Evolutionary conservation across 2,329 filamentous ascomycete species (phyloP).

Genomic region (Venturia aucupariae): DNA sequence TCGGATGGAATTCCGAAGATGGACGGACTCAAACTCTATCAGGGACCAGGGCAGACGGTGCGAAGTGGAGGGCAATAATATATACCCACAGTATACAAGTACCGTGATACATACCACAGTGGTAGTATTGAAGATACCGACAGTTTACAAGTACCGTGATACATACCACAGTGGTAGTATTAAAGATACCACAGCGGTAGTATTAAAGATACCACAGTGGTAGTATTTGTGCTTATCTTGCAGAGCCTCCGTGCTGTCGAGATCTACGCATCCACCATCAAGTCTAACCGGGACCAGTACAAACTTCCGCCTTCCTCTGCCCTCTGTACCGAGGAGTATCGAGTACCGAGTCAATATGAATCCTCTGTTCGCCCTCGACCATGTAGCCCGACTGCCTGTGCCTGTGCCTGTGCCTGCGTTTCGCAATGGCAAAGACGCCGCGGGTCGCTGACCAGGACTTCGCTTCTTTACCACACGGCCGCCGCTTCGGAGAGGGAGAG

Average conservation of each 20-base stretch:
- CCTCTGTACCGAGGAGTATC: too few species aligned
- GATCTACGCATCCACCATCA: background rate
- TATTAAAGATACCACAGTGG: too few species aligned
- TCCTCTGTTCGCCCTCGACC: too few species aligned
- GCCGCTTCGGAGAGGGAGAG: background rate
- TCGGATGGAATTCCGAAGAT: background rate
- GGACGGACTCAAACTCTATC: background rate
- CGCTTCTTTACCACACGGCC: background rate
- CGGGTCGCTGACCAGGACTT: background rate
- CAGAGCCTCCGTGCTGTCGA: background rate
- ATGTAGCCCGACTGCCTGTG: background rate
- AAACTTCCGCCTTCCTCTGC: background rate
- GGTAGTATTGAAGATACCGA: too few species aligned
- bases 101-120: too few species aligned
- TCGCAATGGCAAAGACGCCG: background rate
- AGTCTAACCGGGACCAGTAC: background rate
- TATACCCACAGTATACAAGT: too few species aligned
- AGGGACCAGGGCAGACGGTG: too few species aligned
- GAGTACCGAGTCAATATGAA: too few species aligned
- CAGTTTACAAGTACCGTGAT: too few species aligned
- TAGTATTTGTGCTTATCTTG: too few species aligned
- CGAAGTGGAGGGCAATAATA: background rate
- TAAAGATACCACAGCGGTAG: too few species aligned
- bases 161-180: too few species aligned
- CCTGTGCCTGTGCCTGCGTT: background rate